Evolutionary conservation across 768 basidiomycete species (phyloP), one percentile per base, ranked within the genome.

Genomic region (Mycena rosella): DNA sequence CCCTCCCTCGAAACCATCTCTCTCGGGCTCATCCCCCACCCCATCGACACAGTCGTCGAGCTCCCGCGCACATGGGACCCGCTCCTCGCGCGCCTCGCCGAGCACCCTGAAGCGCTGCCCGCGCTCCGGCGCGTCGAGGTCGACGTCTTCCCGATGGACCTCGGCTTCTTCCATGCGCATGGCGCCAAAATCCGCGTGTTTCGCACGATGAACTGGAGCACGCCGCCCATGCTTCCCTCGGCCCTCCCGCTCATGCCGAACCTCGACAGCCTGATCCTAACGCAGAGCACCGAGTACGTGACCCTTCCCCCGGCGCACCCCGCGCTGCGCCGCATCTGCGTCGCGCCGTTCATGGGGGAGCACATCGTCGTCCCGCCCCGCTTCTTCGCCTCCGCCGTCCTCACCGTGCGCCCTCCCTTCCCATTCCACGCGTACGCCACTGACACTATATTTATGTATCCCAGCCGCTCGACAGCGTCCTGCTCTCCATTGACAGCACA

Each of bases 181-280:
- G 85, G 85, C 5, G 67, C 69, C 52, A 85, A 85, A 73, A 78
- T 86, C 42, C 77, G 77, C 24, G 72, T 72, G 30, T 78, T 86
- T 48, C 79, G 83, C 56, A 83, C 82, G 65, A 79, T 72, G 29
- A 74, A 78, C 7, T 75, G 75, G 72, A 75, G 71, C 14, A 68
- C 68, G 0, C 72, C 72, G 29, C 64, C 75, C 6, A 76, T 76
- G 10, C 78, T 85, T 20, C 74, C 83, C 2, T 72, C 73, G 20
- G 78, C 79, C 15, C 79, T 86, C 13, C 69, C 78, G 42, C 73
- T 78, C 30, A 81, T 84, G 51, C 74, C 81, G n/a, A 82, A 82
- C 60, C 81, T 86, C 44, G 73, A 83, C 1, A 82, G 74, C 5
- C 82, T 85, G 32, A 76, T 84, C 34, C 71, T 86, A 67, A 60